phyloP scores from a whole-genome alignment of 345 rosid genomes.

The Eucalyptus polybractea region DNA sequence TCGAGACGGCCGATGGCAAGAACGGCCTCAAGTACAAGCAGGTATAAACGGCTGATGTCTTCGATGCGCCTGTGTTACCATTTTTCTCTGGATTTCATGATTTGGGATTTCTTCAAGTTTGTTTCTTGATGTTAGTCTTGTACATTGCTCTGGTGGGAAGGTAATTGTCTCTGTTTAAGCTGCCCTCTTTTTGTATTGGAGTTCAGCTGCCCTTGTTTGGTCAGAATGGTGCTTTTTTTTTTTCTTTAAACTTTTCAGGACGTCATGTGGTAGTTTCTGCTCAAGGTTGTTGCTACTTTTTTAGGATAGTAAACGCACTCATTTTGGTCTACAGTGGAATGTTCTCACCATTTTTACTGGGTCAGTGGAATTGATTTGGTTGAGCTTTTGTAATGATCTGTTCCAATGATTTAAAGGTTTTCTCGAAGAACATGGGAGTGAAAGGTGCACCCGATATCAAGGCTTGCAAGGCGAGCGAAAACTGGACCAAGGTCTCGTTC shows the following conservation, averaged over 20 bases:
- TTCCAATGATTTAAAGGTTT: constrained; percentile 37
- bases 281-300: neutral
- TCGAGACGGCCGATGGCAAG: constrained; percentile 89
- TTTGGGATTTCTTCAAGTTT: neutral
- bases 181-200: neutral
- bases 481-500: constrained; percentile 90
- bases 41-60: neutral
- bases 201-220: neutral
- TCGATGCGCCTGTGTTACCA: neutral
- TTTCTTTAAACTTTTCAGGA: neutral
- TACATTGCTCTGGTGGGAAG: neutral
- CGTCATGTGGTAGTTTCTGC: neutral
- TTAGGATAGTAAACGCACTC: neutral
- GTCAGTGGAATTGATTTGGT: neutral
- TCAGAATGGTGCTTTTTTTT: neutral
- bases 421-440: constrained; percentile 78
- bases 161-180: neutral
- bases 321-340: neutral
- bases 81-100: neutral
- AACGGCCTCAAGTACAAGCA: constrained; percentile 80
- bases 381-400: neutral
- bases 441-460: constrained; percentile 62
- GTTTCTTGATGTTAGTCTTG: neutral
- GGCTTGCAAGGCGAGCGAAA: constrained; percentile 61
- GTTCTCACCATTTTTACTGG: neutral